Base-by-base conservation (phyloP, 2,329 filamentous ascomycete species). In the Triangularia setosa region DNA sequence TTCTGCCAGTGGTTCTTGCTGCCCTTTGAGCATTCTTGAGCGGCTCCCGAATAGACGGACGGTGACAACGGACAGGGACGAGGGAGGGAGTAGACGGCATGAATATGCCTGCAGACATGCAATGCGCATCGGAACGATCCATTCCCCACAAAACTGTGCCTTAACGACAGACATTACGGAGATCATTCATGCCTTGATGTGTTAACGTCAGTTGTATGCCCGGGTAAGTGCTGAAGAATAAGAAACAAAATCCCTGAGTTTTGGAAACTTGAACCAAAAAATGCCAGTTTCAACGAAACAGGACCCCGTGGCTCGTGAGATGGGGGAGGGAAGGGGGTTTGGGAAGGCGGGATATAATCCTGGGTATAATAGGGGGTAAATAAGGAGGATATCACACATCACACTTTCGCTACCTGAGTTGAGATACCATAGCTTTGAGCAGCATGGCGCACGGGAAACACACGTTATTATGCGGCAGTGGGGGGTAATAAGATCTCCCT, bases 121-220 rank as follows among this genome's bases (percentile, higher is more conserved):
- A 44, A 44, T 44, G 35, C 35, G n/a, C 35, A 44, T 44, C 35
- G 35, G 35, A 44, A 44, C 35, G 35, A 44, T 44, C 35, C 35
- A 44, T 44, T 18, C 35, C 35, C 35, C 35, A n/a, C 14, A n/a
- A 44, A 44, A 18, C 5, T 18, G 35, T 44, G 35, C 35, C 5
- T 44, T 44, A 44, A 44, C 35, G n/a, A 44, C 5, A 8, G n/a
- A 44, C 18, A 18, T 5, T 44, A 44, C 21, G 56, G 30, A 24
- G 56, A 58, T 58, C 56, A 58, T 58, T 44, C 56, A 44, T 58
- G 56, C 56, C 30, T 24, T 40, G 27, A 3, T 33, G 25, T 58
- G 9, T 27, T 35, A 28, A 44, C 35, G 18, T 44, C 35, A 44
- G 2, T 18, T n/a, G 5, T 44, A 44, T 44, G 5, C 4, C 35